Percentiles rank a stretch among this genome's conserved stretches.
Conservation (phyloP, 2,329 filamentous ascomycete species). For the Gaeumannomyces tritici region DNA sequence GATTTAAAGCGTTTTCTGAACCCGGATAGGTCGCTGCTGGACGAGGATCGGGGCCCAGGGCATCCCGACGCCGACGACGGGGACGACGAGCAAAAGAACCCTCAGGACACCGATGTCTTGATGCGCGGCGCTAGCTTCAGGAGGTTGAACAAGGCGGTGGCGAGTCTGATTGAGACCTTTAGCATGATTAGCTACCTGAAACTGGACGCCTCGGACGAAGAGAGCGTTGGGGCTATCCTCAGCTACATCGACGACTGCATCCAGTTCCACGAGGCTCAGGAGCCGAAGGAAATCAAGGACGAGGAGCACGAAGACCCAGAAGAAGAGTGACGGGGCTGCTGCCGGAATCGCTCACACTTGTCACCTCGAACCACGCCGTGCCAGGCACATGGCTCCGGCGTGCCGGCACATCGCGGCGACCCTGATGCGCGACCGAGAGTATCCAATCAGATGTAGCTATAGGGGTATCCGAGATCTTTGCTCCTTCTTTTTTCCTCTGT, state of each 20-base stretch:
- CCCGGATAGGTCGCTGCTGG: constrained; percentile 71
- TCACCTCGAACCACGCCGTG: too few species aligned
- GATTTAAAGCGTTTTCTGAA: constrained; percentile 86
- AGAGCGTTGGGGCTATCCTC: constrained; percentile 74
- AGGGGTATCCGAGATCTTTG: too few species aligned
- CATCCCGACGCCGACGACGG: constrained; percentile 28
- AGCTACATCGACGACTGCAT: constrained; percentile 94
- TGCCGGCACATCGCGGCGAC: too few species aligned
- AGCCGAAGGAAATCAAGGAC: constrained; percentile 73
- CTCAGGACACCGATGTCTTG: constrained; percentile 56
- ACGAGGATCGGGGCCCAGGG: constrained; percentile 54
- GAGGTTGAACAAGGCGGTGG: constrained; percentile 77
- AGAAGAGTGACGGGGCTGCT: constrained; percentile 14
- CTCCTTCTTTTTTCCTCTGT: too few species aligned
- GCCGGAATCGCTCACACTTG: too few species aligned
- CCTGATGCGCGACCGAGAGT: too few species aligned
- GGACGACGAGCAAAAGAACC: constrained; percentile 46
- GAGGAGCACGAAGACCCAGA: constrained; percentile 42
- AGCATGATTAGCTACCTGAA: constrained; percentile 96
- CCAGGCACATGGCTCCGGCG: too few species aligned
- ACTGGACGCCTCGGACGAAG: constrained; percentile 81
- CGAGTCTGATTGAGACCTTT: constrained; percentile 88
- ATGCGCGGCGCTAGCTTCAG: constrained; percentile 79
- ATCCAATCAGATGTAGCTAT: too few species aligned
- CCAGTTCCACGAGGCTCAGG: constrained; percentile 87